Base-by-base conservation (phyloP, 164 flowering plant genomes). In the Aristolochia fimbriata region DNA sequence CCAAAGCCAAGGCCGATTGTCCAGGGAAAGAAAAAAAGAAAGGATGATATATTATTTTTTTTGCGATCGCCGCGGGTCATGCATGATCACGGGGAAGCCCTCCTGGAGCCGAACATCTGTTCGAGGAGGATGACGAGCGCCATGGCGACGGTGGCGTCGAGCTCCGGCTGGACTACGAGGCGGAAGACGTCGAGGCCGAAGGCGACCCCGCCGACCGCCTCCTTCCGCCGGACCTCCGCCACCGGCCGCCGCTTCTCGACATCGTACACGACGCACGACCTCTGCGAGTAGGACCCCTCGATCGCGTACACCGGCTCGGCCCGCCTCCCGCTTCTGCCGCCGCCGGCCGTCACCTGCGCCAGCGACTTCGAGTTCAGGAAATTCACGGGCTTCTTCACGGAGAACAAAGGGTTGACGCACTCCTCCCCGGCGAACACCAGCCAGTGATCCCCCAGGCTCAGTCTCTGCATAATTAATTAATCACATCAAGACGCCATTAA, bases 131-230 rank as follows among this genome's bases (percentile, higher is more conserved):
- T 79, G 37, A 87, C 92, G 0, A 87, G 61, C 1, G 91, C 78
- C 97, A 90, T 90, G 48, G 87, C 92, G 1, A 76, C 58, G 11
- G 80, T 33, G 0, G 77, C 4, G 27, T 87, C 91, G 7, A 85
- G 61, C 15, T 74, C 78, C 4, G 88, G 75, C 48, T 80, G 76
- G 0, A 87, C 83, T 12, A 84, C 25, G 6, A 90, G 76, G 2
- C 77, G 79, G 64, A 90, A 87, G 0, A 90, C 87, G 61, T 90
- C 97, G 6, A 9, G 60, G 2, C 97, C 95, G 23, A 83, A 75
- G 17, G 65, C 62, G 7, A 76, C 80, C 15, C 85, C 96, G 3
- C 70, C 74, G 2, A 66, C 76, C 0, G 86, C 67, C 58, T 88
- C 96, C 69, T 86, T 86, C 61, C 69, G 47, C 74, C 73, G 76